These are phyloP conservation scores for Psidium friedrichsthalianum DNA, from an alignment of 345 rosid species.

Conservation along the genomic window DNA sequence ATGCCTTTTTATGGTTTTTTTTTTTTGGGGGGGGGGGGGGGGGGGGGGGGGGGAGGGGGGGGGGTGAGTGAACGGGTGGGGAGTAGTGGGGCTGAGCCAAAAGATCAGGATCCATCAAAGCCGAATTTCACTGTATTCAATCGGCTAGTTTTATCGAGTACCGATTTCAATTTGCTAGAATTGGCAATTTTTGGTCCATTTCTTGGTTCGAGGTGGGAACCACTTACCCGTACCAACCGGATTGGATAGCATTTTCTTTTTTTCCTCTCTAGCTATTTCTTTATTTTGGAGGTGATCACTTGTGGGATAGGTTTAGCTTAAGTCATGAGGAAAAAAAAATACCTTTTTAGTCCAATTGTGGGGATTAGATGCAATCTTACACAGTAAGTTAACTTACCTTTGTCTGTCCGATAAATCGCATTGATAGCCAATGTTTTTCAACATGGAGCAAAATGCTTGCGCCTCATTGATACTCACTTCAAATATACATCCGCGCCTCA, in stretches of 20 bases:
- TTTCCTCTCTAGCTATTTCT: neutral
- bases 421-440: neutral
- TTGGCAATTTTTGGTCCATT: accelerated
- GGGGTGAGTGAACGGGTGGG: too few relatives aligned
- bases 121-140: too few relatives aligned
- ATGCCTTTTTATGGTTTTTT: neutral
- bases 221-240: too few relatives aligned
- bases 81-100: too few relatives aligned
- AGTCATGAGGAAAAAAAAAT: slow-evolving; percentile 17
- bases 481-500: too few relatives aligned
- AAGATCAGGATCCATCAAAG: too few relatives aligned
- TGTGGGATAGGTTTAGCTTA: slow-evolving; percentile 92
- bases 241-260: too few relatives aligned
- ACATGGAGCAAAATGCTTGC: neutral
- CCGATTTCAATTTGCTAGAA: too few relatives aligned
- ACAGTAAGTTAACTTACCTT: neutral
- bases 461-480: neutral
- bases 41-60: too few relatives aligned
- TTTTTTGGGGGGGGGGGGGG: too few relatives aligned
- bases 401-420: neutral
- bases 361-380: neutral
- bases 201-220: too few relatives aligned
- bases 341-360: neutral
- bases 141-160: too few relatives aligned
- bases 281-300: slow-evolving; percentile 79